Conservation (phyloP, 106 monocot species). For the Chionographis japonica region DNA sequence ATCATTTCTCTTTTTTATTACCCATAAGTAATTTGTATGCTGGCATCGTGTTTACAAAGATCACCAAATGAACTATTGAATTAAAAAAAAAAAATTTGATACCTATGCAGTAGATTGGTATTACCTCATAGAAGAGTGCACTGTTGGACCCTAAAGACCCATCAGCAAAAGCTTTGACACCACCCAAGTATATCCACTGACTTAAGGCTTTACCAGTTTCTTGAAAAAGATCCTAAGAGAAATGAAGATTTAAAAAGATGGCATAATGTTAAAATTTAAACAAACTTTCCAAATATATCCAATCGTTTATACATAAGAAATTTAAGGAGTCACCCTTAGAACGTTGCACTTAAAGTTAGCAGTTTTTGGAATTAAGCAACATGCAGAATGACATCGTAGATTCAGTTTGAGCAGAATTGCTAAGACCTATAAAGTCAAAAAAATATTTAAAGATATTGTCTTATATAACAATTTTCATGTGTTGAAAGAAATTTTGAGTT, state of each 20-base stretch:
- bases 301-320: not conserved
- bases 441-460: no score
- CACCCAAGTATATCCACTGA: constrained; percentile 81
- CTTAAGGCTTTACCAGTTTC: constrained; percentile 67
- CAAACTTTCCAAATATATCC: not conserved
- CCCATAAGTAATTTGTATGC: no score
- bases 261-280: not conserved
- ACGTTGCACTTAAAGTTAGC: no score
- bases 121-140: constrained; percentile 92
- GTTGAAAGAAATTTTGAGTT: no score
- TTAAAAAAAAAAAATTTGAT: not conserved
- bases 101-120: not conserved
- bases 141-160: constrained; percentile 92
- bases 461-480: no score
- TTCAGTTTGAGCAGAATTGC: no score
- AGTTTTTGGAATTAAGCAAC: no score
- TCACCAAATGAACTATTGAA: not conserved
- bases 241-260: constrained; percentile 2
- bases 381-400: no score
- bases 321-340: no score
- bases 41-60: no score
- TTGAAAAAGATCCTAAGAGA: constrained; percentile 52
- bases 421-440: no score
- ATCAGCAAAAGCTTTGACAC: constrained; percentile 96
- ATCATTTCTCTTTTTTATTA: no score